Evolutionary conservation across 2,329 filamentous ascomycete species (phyloP).

Genomic region (Dactylella cylindrospora): DNA sequence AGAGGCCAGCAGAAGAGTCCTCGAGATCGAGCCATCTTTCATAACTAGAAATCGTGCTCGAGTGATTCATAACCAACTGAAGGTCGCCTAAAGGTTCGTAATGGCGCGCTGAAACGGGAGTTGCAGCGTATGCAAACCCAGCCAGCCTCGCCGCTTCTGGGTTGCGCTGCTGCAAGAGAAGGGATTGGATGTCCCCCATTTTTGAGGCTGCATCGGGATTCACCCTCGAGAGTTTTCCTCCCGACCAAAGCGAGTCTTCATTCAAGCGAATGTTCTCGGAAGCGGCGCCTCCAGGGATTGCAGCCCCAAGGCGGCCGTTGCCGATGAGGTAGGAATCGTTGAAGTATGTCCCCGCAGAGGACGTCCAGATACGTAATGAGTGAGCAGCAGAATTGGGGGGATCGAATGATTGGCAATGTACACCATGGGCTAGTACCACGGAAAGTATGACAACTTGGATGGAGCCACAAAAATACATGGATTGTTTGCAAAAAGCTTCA

Average conservation of each 20-base stretch:
- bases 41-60: constrained; percentile 50
- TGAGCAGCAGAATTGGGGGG: constrained; percentile 16
- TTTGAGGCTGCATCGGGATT: constrained; percentile 52
- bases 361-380: constrained; percentile 14
- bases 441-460: background rate
- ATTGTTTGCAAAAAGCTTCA: too few species aligned
- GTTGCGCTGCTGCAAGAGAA: constrained; percentile 53
- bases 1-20: constrained; percentile 51
- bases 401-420: constrained; percentile 1
- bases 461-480: constrained; percentile 8
- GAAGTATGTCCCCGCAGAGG: constrained; percentile 49
- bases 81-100: constrained; percentile 55
- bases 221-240: constrained; percentile 54
- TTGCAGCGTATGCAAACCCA: constrained; percentile 54
- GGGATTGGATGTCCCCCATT: constrained; percentile 52
- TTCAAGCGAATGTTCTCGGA: constrained; percentile 56
- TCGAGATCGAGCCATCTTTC: constrained; percentile 53
- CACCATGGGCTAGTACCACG: constrained; percentile 3
- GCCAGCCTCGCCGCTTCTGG: constrained; percentile 54
- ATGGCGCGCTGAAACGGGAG: constrained; percentile 55
- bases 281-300: constrained; percentile 56
- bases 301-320: constrained; percentile 56
- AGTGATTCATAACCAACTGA: constrained; percentile 54
- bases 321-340: constrained; percentile 56
- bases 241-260: constrained; percentile 57